Conservation (phyloP, 257 asterid species). For the Nemophila menziesii region DNA sequence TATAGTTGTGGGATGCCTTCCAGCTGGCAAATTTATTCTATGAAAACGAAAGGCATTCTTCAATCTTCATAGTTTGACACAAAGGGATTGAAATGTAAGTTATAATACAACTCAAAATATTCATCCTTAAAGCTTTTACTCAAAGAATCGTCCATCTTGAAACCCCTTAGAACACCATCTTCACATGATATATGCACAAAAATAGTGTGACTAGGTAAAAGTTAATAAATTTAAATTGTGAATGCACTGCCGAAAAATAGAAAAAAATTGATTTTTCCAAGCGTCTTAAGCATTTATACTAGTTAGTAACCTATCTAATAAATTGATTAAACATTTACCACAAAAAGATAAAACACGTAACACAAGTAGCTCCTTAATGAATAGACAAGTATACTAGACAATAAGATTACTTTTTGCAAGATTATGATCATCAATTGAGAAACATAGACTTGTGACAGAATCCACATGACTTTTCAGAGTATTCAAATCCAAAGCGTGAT, state of each 20-base stretch:
- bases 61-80: conserved; percentile 5
- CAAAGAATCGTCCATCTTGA: conserved; percentile 84
- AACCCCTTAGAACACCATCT: conserved; percentile 80
- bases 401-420: conserved; percentile 64
- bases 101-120: conserved; percentile 15
- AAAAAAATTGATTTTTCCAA: too few relatives aligned
- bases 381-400: too few relatives aligned
- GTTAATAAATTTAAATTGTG: too few relatives aligned
- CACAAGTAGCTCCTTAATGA: background rate
- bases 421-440: conserved; percentile 65
- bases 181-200: conserved; percentile 57
- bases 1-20: conserved; percentile 81
- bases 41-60: conserved; percentile 42
- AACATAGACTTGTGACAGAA: conserved; percentile 70
- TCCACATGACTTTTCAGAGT: conserved; percentile 95
- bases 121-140: conserved; percentile 94
- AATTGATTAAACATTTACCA: too few relatives aligned
- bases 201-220: background rate
- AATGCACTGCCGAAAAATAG: background rate
- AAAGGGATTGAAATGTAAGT: conserved; percentile 3
- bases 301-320: too few relatives aligned
- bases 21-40: conserved; percentile 79
- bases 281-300: too few relatives aligned
- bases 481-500: conserved; percentile 89
- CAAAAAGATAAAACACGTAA: background rate